A percentile compares a stretch with the other conserved stretches of the same genome.
phyloP scores from a whole-genome alignment of 805 yeast species.

The Wickerhamiella occidentalis region DNA sequence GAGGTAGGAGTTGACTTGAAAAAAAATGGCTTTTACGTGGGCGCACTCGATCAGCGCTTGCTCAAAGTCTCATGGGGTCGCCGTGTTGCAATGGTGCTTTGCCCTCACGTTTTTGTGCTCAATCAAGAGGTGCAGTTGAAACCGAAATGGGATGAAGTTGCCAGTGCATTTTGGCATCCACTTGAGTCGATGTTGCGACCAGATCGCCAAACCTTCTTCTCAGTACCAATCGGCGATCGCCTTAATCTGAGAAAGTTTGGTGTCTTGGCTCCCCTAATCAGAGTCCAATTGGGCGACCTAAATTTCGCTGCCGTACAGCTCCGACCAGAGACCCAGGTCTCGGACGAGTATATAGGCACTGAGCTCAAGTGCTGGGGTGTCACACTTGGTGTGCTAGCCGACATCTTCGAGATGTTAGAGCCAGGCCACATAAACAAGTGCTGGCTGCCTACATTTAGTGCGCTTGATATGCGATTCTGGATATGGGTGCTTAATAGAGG shows the following conservation, averaged over 20 bases:
- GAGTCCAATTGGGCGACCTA: conserved; percentile 23
- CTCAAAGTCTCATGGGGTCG: conserved; percentile 28
- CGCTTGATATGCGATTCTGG: conserved; percentile 22
- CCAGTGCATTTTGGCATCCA: conserved; percentile 30
- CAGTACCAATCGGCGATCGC: conserved; percentile 22
- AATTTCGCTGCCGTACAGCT: conserved; percentile 24
- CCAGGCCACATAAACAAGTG: conserved; percentile 17
- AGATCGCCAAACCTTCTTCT: conserved; percentile 13
- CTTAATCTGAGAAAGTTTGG: conserved; percentile 16
- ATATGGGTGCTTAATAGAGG: conserved; percentile 13
- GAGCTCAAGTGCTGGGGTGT: conserved; percentile 31
- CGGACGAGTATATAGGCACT: neutral
- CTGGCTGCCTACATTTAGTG: conserved; percentile 21
- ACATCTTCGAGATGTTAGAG: conserved; percentile 22
- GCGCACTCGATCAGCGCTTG: conserved; percentile 28
- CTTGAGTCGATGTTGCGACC: conserved; percentile 20
- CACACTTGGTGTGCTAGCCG: conserved; percentile 27
- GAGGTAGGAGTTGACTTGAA: conserved; percentile 31
- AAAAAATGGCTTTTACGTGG: conserved; percentile 23
- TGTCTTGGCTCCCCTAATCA: conserved; percentile 13
- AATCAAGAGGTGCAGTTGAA: conserved; percentile 18
- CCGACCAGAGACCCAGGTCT: conserved; percentile 14
- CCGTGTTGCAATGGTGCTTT: conserved; percentile 25
- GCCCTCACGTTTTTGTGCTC: conserved; percentile 28
- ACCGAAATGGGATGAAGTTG: conserved; percentile 29